phyloP scores from a whole-genome alignment of 2,329 filamentous ascomycete genomes.

The Dryadomyces quercus-mongolicae region DNA sequence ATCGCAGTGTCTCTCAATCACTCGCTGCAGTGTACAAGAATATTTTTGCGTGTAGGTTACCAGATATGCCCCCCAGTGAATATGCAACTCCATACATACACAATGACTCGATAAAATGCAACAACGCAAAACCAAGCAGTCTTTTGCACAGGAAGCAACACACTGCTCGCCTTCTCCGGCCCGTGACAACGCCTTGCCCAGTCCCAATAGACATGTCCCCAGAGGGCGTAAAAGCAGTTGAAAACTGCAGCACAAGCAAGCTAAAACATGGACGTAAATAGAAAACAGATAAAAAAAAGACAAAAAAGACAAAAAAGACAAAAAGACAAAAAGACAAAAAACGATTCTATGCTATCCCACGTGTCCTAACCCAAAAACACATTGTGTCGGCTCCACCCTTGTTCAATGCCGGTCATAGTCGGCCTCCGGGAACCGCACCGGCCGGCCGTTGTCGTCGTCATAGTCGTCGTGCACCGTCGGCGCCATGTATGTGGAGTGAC shows the following conservation, averaged over 20 bases:
- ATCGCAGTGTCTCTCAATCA: too few relatives aligned
- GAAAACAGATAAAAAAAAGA: background rate
- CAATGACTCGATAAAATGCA: background rate
- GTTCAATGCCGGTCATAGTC: slow-evolving; percentile 40
- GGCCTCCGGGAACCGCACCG: slow-evolving; percentile 42
- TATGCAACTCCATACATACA: background rate
- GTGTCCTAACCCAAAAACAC: too few relatives aligned
- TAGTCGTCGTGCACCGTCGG: slow-evolving; percentile 30
- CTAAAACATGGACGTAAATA: background rate
- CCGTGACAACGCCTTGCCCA: background rate
- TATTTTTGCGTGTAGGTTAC: too few relatives aligned
- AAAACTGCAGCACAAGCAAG: background rate
- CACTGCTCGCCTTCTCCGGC: background rate
- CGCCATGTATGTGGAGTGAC: slow-evolving; percentile 23
- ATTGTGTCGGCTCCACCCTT: background rate
- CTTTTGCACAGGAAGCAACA: background rate
- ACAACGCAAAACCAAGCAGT: too few relatives aligned
- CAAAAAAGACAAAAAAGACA: background rate
- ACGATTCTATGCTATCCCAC: too few relatives aligned
- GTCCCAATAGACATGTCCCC: too few relatives aligned
- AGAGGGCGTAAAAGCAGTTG: background rate
- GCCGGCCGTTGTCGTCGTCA: slow-evolving; percentile 26
- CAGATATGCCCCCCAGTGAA: background rate
- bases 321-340: background rate
- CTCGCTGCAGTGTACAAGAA: too few relatives aligned